Base-by-base conservation (phyloP, 2,329 filamentous ascomycete species). In the Intubia oerlemansii region DNA sequence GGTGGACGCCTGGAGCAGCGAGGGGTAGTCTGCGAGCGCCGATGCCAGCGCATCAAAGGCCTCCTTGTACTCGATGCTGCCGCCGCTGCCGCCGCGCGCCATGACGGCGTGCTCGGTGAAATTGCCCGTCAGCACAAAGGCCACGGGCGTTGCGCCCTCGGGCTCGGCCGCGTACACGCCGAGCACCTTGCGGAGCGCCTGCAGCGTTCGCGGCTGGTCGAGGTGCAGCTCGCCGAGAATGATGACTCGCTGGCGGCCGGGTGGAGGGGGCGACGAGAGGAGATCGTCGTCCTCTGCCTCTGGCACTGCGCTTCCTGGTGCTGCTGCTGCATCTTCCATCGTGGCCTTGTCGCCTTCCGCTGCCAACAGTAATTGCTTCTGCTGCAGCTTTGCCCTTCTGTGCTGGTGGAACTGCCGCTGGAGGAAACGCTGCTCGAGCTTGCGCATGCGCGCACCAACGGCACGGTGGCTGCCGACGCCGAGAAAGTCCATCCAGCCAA, bases 401-500 rank as follows among this genome's bases (percentile, higher is more conserved):
- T 8, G 44, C 30, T 16, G 49, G 40, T 28, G 31, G 11, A 17
- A 25, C n/a, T 43, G 39, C 12, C 53, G 42, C 15, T 44, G 50
- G 7, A 85, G 53, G 3, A 88, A 55, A 27, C 70, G 66, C 20
- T 67, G 58, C 44, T 91, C 77, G 1, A 93, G 59, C 34, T 66
- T 70, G 31, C 79, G 69, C 85, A 95, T 93, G 32, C 76, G 74
- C 2, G 65, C 49, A 0, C 85, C 84, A 1, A 75, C 67, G 6
- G 81, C 82, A 25, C 82, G 73, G 47, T 92, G 81, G 42, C 81
- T 91, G 20, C 85, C 85, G 1, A 88, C 66, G 5, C 85, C 88
- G 2, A 95, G 58, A 44, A 95, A 98, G 48, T 95, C 88, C 30
- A 92, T 82, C 84, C 88, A 98, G 24, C 88, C 88, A 44, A 95